Evolutionary conservation across 331 rosid species (phyloP).

Genomic region (Rosa hybrid): DNA sequence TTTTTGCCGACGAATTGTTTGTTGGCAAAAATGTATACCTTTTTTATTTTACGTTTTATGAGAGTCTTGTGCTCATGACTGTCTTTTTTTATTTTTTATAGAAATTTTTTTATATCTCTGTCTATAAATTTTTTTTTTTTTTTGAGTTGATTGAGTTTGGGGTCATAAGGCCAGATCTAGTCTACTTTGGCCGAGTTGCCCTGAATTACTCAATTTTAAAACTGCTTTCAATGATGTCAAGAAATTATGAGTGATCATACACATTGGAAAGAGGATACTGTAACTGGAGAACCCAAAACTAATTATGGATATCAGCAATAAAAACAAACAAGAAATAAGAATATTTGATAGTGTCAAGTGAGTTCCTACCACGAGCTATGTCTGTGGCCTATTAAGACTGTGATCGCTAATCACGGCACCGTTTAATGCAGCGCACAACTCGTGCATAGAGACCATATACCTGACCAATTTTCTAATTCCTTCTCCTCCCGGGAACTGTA

Average conservation of each 20-base stretch:
- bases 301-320: background rate
- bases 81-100: no score
- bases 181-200: no score
- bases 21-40: no score
- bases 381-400: slow-evolving; percentile 7
- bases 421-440: slow-evolving; percentile 29
- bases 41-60: no score
- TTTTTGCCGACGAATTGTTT: no score
- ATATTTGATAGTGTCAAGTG: background rate
- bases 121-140: no score
- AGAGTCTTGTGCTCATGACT: no score
- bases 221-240: background rate
- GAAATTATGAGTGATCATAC: slow-evolving; percentile 23
- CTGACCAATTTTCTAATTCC: background rate
- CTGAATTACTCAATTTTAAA: no score
- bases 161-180: no score
- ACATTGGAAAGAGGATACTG: background rate
- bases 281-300: background rate
- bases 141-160: no score
- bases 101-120: no score
- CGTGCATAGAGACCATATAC: slow-evolving; percentile 10
- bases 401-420: slow-evolving; percentile 45
- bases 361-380: slow-evolving; percentile 27
- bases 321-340: background rate
- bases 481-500: background rate